Conservation (phyloP, 106 monocot genomes). For the Dactylorhiza incarnata region DNA sequence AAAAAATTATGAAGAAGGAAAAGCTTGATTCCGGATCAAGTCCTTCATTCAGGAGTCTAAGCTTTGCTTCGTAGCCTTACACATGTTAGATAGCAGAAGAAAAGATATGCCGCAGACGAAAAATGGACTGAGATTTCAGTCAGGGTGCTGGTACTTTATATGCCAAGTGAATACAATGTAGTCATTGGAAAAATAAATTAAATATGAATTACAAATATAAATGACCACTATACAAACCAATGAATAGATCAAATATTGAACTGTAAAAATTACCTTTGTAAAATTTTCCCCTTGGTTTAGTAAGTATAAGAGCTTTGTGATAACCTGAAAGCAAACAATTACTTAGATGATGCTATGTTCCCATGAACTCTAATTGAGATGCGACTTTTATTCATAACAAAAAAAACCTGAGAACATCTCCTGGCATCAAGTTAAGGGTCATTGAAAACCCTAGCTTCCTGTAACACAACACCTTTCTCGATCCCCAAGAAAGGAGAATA, state of each 20-base stretch:
- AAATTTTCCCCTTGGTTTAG: slow-evolving; percentile 98
- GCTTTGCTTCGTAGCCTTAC: too few species aligned
- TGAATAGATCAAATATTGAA: too few species aligned
- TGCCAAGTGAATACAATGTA: background rate
- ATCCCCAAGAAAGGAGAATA: slow-evolving; percentile 95
- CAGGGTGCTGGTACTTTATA: too few species aligned
- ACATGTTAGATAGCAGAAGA: too few species aligned
- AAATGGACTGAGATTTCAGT: too few species aligned
- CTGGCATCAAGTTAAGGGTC: slow-evolving; percentile 94
- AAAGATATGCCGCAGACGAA: too few species aligned
- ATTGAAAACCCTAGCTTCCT: slow-evolving; percentile 95
- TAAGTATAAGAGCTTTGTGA: slow-evolving; percentile 86
- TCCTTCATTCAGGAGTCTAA: too few species aligned
- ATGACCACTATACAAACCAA: too few species aligned
- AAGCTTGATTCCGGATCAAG: too few species aligned
- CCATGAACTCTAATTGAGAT: background rate
- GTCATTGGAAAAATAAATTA: background rate
- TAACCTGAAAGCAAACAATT: slow-evolving; percentile 33
- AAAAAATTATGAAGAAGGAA: background rate
- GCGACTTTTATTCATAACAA: background rate
- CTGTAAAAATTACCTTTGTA: slow-evolving; percentile 50
- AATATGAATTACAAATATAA: background rate
- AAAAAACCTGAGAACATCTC: slow-evolving; percentile 87
- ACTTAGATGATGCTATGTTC: background rate
- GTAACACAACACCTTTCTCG: slow-evolving; percentile 94